Evolutionary conservation across 2,329 filamentous ascomycete species (phyloP), one percentile per base, ranked within the genome.

Genomic region (Colletotrichum sp.): DNA sequence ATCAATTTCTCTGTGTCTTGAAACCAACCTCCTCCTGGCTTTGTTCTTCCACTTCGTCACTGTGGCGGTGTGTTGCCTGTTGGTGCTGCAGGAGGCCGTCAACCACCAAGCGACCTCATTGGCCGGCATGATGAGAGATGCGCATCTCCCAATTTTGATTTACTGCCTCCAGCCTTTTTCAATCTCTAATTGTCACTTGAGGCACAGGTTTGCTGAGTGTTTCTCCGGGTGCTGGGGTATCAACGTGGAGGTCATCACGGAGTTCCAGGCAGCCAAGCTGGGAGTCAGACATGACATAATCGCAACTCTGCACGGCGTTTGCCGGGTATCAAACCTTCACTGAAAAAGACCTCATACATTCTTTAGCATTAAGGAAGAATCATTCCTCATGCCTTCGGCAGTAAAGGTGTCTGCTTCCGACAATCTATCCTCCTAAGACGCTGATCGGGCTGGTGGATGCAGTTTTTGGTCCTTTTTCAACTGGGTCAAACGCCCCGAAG

Each of bases 31-130:
- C 6, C 1, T 52, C 12, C 44, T 24, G 6, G 44, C 6, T 15
- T 52, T 52, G 44, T 52, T 52, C 12, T 22, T 52, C 44, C n/a
- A 52, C 44, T 52, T 52, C 44, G 44, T 52, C 44, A 52, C 44
- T 52, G 6, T 52, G 6, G 44, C 44, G 44, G n/a, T 52, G 44
- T 52, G 44, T 52, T 52, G 44, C 44, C 10, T 4, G 44, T 52
- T 52, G 44, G 44, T 22, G 44, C 44, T 52, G 44, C 44, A 52
- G 44, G 44, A 52, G 44, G 44, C 44, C 44, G 44, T 52, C 44
- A 52, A 52, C 44, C 44, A 52, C 44, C 44, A 52, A 22, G 44
- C 44, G 44, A 52, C 44, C 44, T 52, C 44, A 52, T 52, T 52
- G n/a, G n/a, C 44, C n/a, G n/a, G 44, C 44, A 52, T 52, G n/a